Evolutionary conservation across 176 grass and related monocot species (phyloP).

Genomic region (Oryza australiensis): DNA sequence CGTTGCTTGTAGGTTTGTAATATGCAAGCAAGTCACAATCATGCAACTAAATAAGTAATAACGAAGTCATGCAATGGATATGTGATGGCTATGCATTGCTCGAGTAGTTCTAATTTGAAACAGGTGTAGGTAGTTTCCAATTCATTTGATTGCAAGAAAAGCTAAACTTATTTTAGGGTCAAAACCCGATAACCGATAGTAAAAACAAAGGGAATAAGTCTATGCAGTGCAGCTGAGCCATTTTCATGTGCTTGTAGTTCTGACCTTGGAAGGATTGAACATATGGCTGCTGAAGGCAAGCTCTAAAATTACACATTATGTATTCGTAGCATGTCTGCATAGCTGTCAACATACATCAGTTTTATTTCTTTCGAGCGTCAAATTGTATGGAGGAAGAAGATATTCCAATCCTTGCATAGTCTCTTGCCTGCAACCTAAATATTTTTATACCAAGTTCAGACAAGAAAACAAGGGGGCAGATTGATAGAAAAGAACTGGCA

Average conservation of each 20-base stretch:
- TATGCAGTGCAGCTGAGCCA: not conserved
- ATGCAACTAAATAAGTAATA: not conserved
- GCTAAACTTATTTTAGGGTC: not conserved
- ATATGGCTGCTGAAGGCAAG: not conserved
- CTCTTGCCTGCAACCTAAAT: not conserved
- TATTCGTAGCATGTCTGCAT: not conserved
- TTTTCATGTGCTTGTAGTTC: slow-evolving; percentile 1
- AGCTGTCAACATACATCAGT: not conserved
- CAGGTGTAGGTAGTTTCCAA: not conserved
- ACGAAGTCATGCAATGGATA: not conserved
- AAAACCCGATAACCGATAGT: not conserved
- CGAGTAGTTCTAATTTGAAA: not conserved
- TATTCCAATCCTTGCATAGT: not conserved
- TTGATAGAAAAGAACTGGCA: not conserved
- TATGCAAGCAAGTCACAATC: not conserved
- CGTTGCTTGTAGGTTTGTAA: slow-evolving; percentile 29
- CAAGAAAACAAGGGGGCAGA: not conserved
- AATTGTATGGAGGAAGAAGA: not conserved
- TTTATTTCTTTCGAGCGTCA: not conserved
- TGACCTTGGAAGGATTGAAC: not conserved
- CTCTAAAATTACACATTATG: not conserved
- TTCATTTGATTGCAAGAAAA: not conserved
- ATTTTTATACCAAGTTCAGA: not conserved
- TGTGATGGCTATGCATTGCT: not conserved
- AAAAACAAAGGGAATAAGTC: not conserved